Base-by-base conservation (phyloP, 2,329 filamentous ascomycete genomes). In the Trichoderma breve region DNA sequence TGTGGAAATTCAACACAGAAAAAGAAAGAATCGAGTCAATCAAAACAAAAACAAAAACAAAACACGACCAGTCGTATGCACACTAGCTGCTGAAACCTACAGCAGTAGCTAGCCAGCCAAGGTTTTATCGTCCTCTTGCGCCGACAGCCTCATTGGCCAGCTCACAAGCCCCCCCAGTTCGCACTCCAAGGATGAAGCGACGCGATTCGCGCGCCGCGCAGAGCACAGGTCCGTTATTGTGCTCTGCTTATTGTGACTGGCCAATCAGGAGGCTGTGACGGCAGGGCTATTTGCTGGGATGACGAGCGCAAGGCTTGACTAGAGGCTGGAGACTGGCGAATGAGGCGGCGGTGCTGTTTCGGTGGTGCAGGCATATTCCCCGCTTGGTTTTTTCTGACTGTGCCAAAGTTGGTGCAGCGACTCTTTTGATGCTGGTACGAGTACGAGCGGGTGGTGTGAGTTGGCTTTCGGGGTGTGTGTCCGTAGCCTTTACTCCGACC, bases 91-190 rank as follows among this genome's bases (percentile, higher is more conserved):
- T 55, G 51, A 55, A 26, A 43, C 34, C 34, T 26, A 47, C 36
- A 39, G 51, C 21, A 30, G 24, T 47, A 36, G 64, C 61, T 21
- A 39, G 21, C 43, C 43, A 53, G 62, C 51, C 51, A 68, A 58
- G 24, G 55, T 34, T 51, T 62, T 53, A 61, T 53, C 34, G 47
- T n/a, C 32, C 34, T 51, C 60, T 64, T 70, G 65, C 71, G 71
- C 58, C 30, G 58, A 3, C 32, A 60, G 57, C 36, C 71, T 73
- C 61, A 73, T 73, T 73, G 71, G 67, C 34, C 58, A 36, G 55
- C 36, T 57, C 32, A 0, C 43, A 36, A 26, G 30, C 67, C 66
- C 47, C 67, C 53, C 71, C 61, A 34, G 71, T 67, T 73, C 67
- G 60, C 36, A 18, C 51, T 36, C 61, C 26, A 60, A 36, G 30